phyloP scores from a whole-genome alignment of 495 filamentous ascomycete species.

The Symbiotaphrina buchneri region DNA sequence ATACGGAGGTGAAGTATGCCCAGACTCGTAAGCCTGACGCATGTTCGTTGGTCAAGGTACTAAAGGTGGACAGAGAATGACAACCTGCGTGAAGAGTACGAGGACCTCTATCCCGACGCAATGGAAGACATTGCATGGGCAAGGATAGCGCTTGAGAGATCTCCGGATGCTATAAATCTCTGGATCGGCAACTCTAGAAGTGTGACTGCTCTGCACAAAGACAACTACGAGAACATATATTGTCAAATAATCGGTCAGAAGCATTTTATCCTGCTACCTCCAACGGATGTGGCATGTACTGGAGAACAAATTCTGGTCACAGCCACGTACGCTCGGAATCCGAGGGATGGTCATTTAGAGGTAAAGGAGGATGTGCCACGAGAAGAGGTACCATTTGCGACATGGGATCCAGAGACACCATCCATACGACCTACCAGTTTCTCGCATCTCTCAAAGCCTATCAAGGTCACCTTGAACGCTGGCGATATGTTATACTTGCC shows the following conservation, averaged over 20 bases:
- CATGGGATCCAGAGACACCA: constrained; percentile 46
- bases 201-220: constrained; percentile 46
- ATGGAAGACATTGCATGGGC: constrained; percentile 38
- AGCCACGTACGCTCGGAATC: constrained; percentile 23
- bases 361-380: constrained; percentile 14
- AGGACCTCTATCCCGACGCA: constrained; percentile 27
- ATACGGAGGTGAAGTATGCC: constrained; percentile 22
- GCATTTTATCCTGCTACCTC: constrained; percentile 46
- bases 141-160: constrained; percentile 31
- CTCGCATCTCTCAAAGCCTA: constrained; percentile 26
- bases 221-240: constrained; percentile 69
- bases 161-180: constrained; percentile 52
- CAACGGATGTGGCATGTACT: constrained; percentile 35
- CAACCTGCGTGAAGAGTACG: constrained; percentile 50
- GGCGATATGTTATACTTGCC: constrained; percentile 71
- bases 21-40: constrained; percentile 21
- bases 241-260: constrained; percentile 47
- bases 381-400: constrained; percentile 33
- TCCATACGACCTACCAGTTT: constrained; percentile 22
- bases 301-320: constrained; percentile 27
- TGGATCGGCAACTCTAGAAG: constrained; percentile 53
- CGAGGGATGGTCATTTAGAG: constrained; percentile 8
- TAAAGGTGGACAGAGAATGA: constrained; percentile 32
- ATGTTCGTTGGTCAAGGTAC: background rate
- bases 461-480: constrained; percentile 35